phyloP scores from a whole-genome alignment of 2,329 filamentous ascomycete species.

The Fusarium illudens region DNA sequence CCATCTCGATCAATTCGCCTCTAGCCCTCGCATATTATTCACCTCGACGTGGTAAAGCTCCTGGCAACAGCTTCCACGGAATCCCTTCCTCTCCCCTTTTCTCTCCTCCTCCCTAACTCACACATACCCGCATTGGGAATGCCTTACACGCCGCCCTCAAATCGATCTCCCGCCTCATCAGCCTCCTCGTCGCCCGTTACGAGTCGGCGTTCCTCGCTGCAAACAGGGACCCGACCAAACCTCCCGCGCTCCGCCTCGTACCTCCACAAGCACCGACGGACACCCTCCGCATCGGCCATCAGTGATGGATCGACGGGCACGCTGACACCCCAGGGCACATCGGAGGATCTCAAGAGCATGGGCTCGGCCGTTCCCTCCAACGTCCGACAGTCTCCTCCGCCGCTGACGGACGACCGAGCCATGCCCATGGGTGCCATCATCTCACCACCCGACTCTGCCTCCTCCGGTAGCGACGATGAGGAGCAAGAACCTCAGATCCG shows the following conservation, averaged over 20 bases:
- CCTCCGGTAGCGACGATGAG: constrained; percentile 86
- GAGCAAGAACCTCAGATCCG: constrained; percentile 65
- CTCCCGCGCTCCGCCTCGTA: constrained; percentile 73
- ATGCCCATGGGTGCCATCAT: constrained; percentile 88
- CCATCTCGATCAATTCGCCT: constrained; percentile 12
- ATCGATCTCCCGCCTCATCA: constrained; percentile 69
- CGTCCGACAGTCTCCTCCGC: constrained; percentile 85
- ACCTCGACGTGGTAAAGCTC: constrained; percentile 34
- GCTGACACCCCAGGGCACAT: constrained; percentile 59
- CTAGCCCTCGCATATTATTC: constrained; percentile 13
- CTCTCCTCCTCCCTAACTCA: constrained; percentile 17
- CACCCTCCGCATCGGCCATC: constrained; percentile 55
- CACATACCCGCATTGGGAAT: constrained; percentile 61
- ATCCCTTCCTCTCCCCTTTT: constrained; percentile 16
- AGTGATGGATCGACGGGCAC: constrained; percentile 45
- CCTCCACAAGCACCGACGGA: constrained; percentile 69
- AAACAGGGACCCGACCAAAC: constrained; percentile 58
- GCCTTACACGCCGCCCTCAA: constrained; percentile 87
- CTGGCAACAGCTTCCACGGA: constrained; percentile 36
- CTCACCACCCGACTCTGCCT: constrained; percentile 87
- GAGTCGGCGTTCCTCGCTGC: constrained; percentile 68
- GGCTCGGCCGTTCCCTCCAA: constrained; percentile 50
- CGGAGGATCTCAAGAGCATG: constrained; percentile 59
- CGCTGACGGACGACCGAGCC: constrained; percentile 72
- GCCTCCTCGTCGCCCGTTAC: constrained; percentile 63